Evolutionary conservation across 306 rosid genomes (phyloP), one percentile per base, ranked within the genome.

Genomic region (Glycyrrhiza uralensis): DNA sequence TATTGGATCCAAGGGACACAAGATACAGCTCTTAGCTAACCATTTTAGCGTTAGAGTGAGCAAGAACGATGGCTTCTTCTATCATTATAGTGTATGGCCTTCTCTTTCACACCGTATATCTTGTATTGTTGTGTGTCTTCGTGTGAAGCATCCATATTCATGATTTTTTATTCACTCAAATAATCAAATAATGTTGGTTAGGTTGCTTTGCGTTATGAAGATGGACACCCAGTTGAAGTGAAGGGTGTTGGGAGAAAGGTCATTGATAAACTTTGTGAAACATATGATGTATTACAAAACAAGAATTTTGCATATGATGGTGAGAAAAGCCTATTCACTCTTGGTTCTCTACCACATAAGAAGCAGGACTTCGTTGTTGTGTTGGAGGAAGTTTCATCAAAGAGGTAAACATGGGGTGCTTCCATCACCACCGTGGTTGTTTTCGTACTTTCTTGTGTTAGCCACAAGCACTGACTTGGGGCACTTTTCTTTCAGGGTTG

Each of bases 251-350:
- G 90, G 23, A 38, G 85, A 46, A 86, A 67, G 23, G 80, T 83
- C 9, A 23, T 86, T 0, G 80, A 83, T 11, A 50, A 80, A 62
- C 69, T 67, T 7, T 60, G 64, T n/a, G 80, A 66, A 18, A 72
- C 75, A 6, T 78, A 83, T 26, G 44, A 1, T 39, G 82, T 78
- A 2, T 23, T 86, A 6, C 20, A 22, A 32, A 2, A 19, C 39
- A 61, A 52, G 22, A 32, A 46, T 13, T 86, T 66, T 56, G 84
- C 82, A 4, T 86, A 80, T 33, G 87, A 83, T 57, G 85, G 90
- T 8, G 80, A 83, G 39, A 83, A 77, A 17, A 49, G 56, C 33
- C 67, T 77, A 18, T 83, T 82, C 29, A 80, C 85, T 2, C 15
- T 70, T 71, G 72, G 63, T 20, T 39, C 65, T 55, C 76, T 83